Percentiles rank a stretch among this genome's conserved stretches.
These are phyloP conservation scores for Zhuliangozyma parablackwelliae DNA, from an alignment of 1,139 yeast species.

Conservation along the genomic window DNA sequence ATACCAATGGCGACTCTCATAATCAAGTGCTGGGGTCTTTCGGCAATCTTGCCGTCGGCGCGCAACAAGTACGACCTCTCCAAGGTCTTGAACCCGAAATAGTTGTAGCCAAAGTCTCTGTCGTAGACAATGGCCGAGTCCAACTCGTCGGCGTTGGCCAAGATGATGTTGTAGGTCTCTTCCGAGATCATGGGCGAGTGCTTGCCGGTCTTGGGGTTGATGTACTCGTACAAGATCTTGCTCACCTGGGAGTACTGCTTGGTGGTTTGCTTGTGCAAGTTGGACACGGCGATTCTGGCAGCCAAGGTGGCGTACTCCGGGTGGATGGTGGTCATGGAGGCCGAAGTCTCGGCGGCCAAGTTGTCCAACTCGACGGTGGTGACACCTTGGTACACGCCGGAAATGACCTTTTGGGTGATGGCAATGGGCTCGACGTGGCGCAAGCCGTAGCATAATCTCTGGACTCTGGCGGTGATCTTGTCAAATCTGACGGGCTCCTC, in stretches of 20 bases:
- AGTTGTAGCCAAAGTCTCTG: conserved; percentile 79
- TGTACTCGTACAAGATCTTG: conserved; percentile 59
- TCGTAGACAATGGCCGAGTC: conserved; percentile 80
- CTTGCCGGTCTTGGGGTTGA: conserved; percentile 67
- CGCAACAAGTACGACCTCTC: conserved; percentile 79
- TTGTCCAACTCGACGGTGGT: conserved; percentile 90
- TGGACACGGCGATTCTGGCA: conserved; percentile 89
- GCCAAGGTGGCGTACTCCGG: conserved; percentile 95
- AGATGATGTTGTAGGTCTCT: conserved; percentile 61
- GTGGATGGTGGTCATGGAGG: conserved; percentile 92
- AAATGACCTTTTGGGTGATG: conserved; percentile 81
- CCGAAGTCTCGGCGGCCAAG: conserved; percentile 95
- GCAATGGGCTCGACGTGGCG: conserved; percentile 83
- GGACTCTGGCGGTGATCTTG: conserved; percentile 49
- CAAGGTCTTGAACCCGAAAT: conserved; percentile 83
- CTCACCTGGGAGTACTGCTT: conserved; percentile 82
- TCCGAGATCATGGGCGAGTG: conserved; percentile 80
- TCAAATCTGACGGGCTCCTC: conserved; percentile 84
- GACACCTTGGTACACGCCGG: conserved; percentile 94
- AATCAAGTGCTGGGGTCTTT: conserved; percentile 85
- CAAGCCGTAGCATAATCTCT: conserved; percentile 68
- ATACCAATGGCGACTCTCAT: conserved; percentile 90
- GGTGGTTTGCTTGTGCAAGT: conserved; percentile 89
- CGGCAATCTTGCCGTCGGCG: conserved; percentile 70
- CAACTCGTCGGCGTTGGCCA: conserved; percentile 62